A percentile compares a stretch with the other conserved stretches of the same genome.
These are phyloP conservation scores for Prunus mongolica DNA, from an alignment of 306 rosid species.

Conservation along the genomic window DNA sequence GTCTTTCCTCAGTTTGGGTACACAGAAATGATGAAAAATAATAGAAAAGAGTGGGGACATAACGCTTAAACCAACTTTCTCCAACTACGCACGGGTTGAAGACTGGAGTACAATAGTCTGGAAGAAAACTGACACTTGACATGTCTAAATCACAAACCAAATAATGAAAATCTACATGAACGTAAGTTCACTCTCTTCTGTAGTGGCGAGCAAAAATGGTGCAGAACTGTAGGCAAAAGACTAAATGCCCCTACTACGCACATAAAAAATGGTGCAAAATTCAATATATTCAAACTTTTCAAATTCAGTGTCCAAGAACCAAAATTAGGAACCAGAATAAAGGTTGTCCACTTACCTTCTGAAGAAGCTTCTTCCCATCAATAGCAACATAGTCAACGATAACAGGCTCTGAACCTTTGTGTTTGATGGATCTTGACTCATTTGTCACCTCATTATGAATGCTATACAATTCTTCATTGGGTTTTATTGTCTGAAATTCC, in stretches of 20 bases:
- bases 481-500: slow-evolving; percentile 58
- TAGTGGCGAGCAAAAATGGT: background rate
- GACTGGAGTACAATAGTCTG: background rate
- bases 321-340: background rate
- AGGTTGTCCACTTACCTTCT: slow-evolving; percentile 49
- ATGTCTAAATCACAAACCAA: background rate
- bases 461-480: slow-evolving; percentile 75
- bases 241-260: background rate
- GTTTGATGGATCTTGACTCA: slow-evolving; percentile 25
- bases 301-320: background rate
- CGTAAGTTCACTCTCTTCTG: background rate
- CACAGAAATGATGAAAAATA: no score
- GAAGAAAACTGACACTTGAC: background rate
- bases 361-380: slow-evolving; percentile 56
- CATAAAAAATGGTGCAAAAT: background rate
- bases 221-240: background rate
- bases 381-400: slow-evolving; percentile 80
- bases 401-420: slow-evolving; percentile 80
- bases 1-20: background rate
- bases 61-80: no score
- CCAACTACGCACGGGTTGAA: background rate
- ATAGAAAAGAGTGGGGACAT: background rate
- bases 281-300: background rate
- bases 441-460: slow-evolving; percentile 47
- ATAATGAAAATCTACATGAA: background rate